Evolutionary conservation across 805 yeast species (phyloP).

Genomic region (Saturnispora zaruensis): DNA sequence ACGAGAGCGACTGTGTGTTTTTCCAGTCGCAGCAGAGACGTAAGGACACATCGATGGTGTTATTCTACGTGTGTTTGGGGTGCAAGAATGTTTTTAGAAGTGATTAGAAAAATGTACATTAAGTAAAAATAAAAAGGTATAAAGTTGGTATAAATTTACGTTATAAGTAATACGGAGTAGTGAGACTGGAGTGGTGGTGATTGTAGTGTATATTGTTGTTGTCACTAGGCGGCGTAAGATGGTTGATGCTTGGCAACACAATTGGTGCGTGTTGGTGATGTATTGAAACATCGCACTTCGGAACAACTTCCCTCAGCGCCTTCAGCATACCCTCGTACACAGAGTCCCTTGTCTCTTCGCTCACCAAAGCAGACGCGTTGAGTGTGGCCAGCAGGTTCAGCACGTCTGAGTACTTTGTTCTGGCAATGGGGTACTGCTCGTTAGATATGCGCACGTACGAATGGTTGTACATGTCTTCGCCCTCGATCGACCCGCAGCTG

Average conservation of each 20-base stretch:
- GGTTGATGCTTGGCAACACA: not conserved
- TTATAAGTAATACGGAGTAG: not conserved
- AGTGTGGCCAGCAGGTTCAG: not conserved
- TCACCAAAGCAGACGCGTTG: not conserved
- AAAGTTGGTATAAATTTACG: no score
- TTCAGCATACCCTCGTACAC: conserved; percentile 4
- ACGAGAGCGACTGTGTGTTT: conserved; percentile 83
- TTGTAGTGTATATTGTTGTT: not conserved
- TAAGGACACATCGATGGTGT: conserved; percentile 90
- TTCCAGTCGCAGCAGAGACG: conserved; percentile 95
- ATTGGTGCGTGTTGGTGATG: not conserved
- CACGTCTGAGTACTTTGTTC: conserved; percentile 2
- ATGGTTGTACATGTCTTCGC: not conserved
- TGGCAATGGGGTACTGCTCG: not conserved
- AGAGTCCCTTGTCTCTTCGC: conserved; percentile 1
- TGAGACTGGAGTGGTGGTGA: not conserved
- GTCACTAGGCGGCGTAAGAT: not conserved
- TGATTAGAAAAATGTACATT: conserved; percentile 1
- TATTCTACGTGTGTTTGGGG: conserved; percentile 83
- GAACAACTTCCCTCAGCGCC: conserved; percentile 1
- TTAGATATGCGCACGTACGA: not conserved
- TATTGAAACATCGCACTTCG: not conserved
- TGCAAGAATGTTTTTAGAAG: conserved; percentile 67
- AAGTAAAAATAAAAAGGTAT: not conserved
- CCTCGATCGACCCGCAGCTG: not conserved